Percentiles rank a stretch among this genome's conserved stretches.
Conservation (phyloP, 352 stramenopile genomes). For the Phytophthora palmivora region DNA sequence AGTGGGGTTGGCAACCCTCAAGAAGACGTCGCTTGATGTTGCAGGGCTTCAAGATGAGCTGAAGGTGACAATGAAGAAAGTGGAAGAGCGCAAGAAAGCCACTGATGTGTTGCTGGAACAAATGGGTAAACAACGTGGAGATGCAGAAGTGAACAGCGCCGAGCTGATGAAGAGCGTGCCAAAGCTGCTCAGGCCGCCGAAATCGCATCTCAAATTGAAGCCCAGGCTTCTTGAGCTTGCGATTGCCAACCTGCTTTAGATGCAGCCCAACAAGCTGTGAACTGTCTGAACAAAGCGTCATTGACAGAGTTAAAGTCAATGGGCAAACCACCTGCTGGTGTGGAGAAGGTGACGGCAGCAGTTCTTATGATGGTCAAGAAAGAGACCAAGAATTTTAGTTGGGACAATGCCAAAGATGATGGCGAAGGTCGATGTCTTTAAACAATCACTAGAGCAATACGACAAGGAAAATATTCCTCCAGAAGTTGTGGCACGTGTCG, state of each 20-base stretch:
- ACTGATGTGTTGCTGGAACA: constrained; percentile 90
- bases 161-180: constrained; percentile 78
- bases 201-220: constrained; percentile 69
- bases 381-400: constrained; percentile 94
- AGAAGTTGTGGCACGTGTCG: constrained; percentile 86
- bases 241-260: constrained; percentile 82
- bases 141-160: constrained; percentile 90
- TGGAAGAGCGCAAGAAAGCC: constrained; percentile 90
- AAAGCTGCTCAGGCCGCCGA: constrained; percentile 79
- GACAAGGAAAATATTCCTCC: constrained; percentile 92
- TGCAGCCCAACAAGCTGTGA: constrained; percentile 86
- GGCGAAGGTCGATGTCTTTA: constrained; percentile 94
- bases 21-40: constrained; percentile 85
- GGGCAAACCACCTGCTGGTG: constrained; percentile 84
- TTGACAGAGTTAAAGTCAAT: constrained; percentile 91
- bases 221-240: constrained; percentile 72
- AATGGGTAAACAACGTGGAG: constrained; percentile 90
- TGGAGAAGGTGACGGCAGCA: constrained; percentile 91
- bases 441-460: constrained; percentile 90
- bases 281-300: constrained; percentile 91
- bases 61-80: constrained; percentile 89
- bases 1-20: constrained; percentile 83
- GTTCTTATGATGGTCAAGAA: constrained; percentile 94
- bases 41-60: constrained; percentile 84
- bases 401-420: constrained; percentile 97